Evolutionary conservation across 2,329 filamentous ascomycete genomes (phyloP).

Genomic region (Cordyceps farinosa): DNA sequence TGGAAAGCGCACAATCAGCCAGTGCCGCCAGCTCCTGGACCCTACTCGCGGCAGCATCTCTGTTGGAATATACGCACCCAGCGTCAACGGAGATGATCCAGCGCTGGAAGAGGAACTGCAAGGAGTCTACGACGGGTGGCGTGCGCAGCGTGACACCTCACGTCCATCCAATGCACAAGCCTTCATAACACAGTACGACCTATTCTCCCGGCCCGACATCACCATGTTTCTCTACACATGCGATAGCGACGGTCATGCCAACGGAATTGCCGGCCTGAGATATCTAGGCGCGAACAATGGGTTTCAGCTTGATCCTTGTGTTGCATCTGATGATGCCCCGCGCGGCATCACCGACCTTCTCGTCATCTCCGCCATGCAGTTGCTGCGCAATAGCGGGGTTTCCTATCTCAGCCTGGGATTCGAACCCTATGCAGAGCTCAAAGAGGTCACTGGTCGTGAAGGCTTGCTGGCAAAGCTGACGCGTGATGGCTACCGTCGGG

Average conservation of each 20-base stretch:
- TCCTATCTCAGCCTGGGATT: conserved; percentile 23
- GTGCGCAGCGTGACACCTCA: conserved; percentile 18
- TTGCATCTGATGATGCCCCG: conserved; percentile 25
- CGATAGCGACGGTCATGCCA: conserved; percentile 18
- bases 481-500: conserved; percentile 18
- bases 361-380: conserved; percentile 22
- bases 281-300: conserved; percentile 22
- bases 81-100: conserved; percentile 16
- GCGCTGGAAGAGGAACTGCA: conserved; percentile 21
- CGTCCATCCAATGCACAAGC: conserved; percentile 19
- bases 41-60: conserved; percentile 19
- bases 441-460: conserved; percentile 3
- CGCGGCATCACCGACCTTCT: conserved; percentile 26
- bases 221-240: conserved; percentile 21
- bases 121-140: conserved; percentile 22
- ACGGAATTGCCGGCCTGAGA: conserved; percentile 23
- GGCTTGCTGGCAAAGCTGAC: conserved; percentile 15
- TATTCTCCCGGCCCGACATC: conserved; percentile 22
- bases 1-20: conserved; percentile 23
- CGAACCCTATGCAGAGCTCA: conserved; percentile 21
- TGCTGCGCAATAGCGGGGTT: conserved; percentile 21
- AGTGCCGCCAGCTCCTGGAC: conserved; percentile 23
- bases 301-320: conserved; percentile 24
- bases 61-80: conserved; percentile 14
- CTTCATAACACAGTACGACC: conserved; percentile 23